Evolutionary conservation across 345 rosid genomes (phyloP).

Genomic region (Sisymbrium altissimum): DNA sequence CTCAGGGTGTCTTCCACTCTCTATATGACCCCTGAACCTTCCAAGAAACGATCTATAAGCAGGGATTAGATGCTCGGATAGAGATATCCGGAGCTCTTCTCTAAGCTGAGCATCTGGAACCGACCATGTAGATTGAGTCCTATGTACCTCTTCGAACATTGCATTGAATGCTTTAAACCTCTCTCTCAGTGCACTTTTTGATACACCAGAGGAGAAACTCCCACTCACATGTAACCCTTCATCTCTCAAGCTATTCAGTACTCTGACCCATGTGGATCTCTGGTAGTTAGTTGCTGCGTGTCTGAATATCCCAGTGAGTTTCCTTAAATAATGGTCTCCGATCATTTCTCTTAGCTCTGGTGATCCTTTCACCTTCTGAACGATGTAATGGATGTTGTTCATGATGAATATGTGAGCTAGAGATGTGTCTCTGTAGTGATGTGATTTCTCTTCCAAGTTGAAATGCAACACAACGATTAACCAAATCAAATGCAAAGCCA

Average conservation of each 20-base stretch:
- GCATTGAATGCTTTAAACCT: slow-evolving; percentile 90
- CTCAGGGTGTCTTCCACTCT: slow-evolving; percentile 94
- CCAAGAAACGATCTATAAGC: slow-evolving; percentile 94
- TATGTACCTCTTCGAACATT: slow-evolving; percentile 89
- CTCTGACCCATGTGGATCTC: slow-evolving; percentile 85
- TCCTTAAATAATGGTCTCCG: slow-evolving; percentile 76
- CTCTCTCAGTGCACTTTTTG: slow-evolving; percentile 73
- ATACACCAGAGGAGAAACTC: slow-evolving; percentile 82
- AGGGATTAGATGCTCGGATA: slow-evolving; percentile 79
- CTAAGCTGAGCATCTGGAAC: slow-evolving; percentile 79
- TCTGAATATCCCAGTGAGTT: slow-evolving; percentile 67
- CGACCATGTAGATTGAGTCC: slow-evolving; percentile 75
- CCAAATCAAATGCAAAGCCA: slow-evolving; percentile 89
- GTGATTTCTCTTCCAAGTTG: slow-evolving; percentile 83
- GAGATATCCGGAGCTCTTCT: slow-evolving; percentile 86
- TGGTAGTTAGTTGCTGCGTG: slow-evolving; percentile 78
- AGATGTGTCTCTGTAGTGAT: slow-evolving; percentile 71
- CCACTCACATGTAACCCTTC: slow-evolving; percentile 92
- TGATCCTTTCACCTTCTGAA: slow-evolving; percentile 79
- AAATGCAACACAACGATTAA: slow-evolving; percentile 75
- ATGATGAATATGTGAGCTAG: slow-evolving; percentile 73
- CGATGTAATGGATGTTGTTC: slow-evolving; percentile 91
- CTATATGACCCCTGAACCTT: slow-evolving; percentile 85
- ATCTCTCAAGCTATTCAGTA: slow-evolving; percentile 74
- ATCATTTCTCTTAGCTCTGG: slow-evolving; percentile 88